Evolutionary conservation across 371 early-diverging fungal species (phyloP).

Genomic region (Rhizomucor pusillus): DNA sequence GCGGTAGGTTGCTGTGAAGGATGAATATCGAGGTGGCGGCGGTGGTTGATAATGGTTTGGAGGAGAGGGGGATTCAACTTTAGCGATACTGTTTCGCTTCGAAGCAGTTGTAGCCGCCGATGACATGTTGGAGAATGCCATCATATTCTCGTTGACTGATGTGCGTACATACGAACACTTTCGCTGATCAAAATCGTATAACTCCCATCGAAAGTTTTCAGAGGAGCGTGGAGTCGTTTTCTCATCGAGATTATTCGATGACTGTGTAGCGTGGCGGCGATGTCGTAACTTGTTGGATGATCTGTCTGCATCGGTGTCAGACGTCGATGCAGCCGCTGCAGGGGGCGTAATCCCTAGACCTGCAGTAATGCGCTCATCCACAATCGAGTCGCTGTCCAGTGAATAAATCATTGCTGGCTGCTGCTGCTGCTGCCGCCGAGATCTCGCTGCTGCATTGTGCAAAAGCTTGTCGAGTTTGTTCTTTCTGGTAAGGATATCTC

Average conservation of each 20-base stretch:
- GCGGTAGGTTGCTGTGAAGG: slow-evolving; percentile 1
- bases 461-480: slow-evolving; percentile 38
- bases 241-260: not conserved
- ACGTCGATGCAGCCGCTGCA: not conserved
- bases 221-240: slow-evolving; percentile 10
- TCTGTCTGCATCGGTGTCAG: slow-evolving; percentile 2
- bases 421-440: not conserved
- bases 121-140: slow-evolving; percentile 5
- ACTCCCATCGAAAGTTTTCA: slow-evolving; percentile 10
- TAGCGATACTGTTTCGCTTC: slow-evolving; percentile 15
- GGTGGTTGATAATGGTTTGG: not conserved
- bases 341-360: slow-evolving; percentile 30
- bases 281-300: slow-evolving; percentile 2
- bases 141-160: slow-evolving; percentile 16
- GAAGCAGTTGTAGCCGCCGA: not conserved
- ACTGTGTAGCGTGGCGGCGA: not conserved
- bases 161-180: not conserved
- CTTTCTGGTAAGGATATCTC: slow-evolving; percentile 38
- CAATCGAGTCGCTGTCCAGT: slow-evolving; percentile 10
- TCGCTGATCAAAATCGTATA: slow-evolving; percentile 12
- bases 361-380: slow-evolving; percentile 37
- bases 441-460: slow-evolving; percentile 11
- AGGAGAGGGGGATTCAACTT: not conserved
- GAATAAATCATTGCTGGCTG: slow-evolving; percentile 9
- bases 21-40: slow-evolving; percentile 1